Evolutionary conservation across 2,329 filamentous ascomycete species (phyloP).

Genomic region (Penicillium corylophilum): DNA sequence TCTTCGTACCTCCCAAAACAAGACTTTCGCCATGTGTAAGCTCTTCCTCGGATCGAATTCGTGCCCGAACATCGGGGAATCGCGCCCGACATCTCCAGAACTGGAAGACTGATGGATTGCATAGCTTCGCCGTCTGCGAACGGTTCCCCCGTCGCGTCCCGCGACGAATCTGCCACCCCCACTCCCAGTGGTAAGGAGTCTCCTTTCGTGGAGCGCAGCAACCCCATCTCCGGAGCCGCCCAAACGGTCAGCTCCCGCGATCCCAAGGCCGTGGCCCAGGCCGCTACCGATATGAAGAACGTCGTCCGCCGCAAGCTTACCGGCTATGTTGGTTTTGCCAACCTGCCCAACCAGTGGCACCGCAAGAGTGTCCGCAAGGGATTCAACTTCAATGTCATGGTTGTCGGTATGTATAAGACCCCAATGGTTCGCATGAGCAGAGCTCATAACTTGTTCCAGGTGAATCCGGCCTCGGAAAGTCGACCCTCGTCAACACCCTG

Average conservation of each 20-base stretch:
- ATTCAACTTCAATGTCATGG: slow-evolving; percentile 99
- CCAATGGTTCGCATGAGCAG: background rate
- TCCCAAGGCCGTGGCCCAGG: slow-evolving; percentile 57
- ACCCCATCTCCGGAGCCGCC: slow-evolving; percentile 52
- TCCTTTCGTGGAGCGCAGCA: slow-evolving; percentile 59
- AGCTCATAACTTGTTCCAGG: slow-evolving; percentile 53
- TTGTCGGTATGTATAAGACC: slow-evolving; percentile 77
- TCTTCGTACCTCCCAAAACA: slow-evolving; percentile 12
- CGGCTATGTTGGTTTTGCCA: slow-evolving; percentile 97
- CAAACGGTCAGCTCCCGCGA: slow-evolving; percentile 66
- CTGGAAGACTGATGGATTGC: slow-evolving; percentile 25
- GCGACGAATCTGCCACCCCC: slow-evolving; percentile 37
- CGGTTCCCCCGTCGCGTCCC: slow-evolving; percentile 34
- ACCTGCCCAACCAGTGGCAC: slow-evolving; percentile 99
- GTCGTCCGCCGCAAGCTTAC: slow-evolving; percentile 98
- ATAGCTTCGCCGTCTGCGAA: slow-evolving; percentile 36
- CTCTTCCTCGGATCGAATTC: slow-evolving; percentile 14
- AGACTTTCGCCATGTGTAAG: slow-evolving; percentile 42
- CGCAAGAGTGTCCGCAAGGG: slow-evolving; percentile 99
- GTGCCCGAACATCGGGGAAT: background rate
- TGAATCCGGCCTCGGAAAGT: slow-evolving; percentile 99
- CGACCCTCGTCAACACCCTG: slow-evolving; percentile 96
- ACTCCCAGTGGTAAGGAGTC: slow-evolving; percentile 52
- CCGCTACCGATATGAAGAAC: slow-evolving; percentile 75
- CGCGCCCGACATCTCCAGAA: slow-evolving; percentile 3